Percentiles rank a stretch among this genome's conserved stretches.
Conservation (phyloP, 1,284 basidiomycete species). For the Cutaneotrichosporon sp. region DNA sequence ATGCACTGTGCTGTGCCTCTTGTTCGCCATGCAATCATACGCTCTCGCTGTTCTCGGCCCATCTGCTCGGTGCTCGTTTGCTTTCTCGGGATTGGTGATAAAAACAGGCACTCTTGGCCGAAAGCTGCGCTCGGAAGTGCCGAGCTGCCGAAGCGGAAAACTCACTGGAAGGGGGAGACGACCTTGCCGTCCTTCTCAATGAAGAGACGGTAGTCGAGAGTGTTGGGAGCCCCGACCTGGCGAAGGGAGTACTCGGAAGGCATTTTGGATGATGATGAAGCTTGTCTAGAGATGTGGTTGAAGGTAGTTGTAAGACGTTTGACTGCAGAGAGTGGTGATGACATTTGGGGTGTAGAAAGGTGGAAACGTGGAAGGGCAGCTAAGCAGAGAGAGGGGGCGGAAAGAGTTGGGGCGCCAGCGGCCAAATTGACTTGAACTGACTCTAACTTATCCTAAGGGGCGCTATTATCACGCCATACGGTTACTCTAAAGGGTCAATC, state of each 20-base stretch:
- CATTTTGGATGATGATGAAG: slow-evolving; percentile 20
- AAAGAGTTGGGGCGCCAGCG: neutral
- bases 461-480: no score
- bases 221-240: slow-evolving; percentile 28
- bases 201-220: slow-evolving; percentile 85
- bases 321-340: slow-evolving; percentile 8
- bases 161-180: slow-evolving; percentile 80
- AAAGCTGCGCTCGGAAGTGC: neutral
- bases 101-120: slow-evolving; percentile 2
- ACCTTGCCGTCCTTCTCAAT: slow-evolving; percentile 84
- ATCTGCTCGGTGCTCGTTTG: neutral
- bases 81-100: neutral
- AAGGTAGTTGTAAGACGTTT: slow-evolving; percentile 27
- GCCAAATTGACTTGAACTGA: neutral
- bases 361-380: neutral
- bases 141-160: slow-evolving; percentile 6
- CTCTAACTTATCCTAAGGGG: no score
- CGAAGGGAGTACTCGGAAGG: slow-evolving; percentile 27
- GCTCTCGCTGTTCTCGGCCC: neutral
- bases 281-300: slow-evolving; percentile 19
- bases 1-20: neutral
- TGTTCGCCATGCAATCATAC: neutral
- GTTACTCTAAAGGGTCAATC: no score
- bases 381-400: neutral
- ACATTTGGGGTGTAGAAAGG: slow-evolving; percentile 1